phyloP scores from a whole-genome alignment of 1,139 yeast genomes.

The Suhomyces bolitotheri region DNA sequence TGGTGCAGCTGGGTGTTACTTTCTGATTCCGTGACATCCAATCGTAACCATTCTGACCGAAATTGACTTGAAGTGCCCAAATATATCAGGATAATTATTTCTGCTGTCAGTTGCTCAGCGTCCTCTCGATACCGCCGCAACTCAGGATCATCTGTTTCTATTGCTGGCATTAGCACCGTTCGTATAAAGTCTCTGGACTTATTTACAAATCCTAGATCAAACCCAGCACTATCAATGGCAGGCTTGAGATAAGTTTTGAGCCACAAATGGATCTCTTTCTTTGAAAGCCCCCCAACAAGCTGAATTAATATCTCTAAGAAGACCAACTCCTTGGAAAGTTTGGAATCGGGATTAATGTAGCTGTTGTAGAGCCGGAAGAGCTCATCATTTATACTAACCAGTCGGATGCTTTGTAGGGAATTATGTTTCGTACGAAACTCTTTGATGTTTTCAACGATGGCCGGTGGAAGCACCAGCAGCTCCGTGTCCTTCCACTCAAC shows the following conservation, averaged over 20 bases:
- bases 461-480: constrained; percentile 5
- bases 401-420: constrained; percentile 35
- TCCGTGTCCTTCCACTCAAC: constrained; percentile 28
- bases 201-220: constrained; percentile 39
- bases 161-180: constrained; percentile 28
- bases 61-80: constrained; percentile 21
- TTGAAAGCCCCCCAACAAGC: constrained; percentile 41
- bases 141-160: constrained; percentile 29
- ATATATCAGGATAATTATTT: constrained; percentile 32
- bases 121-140: constrained; percentile 23
- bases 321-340: constrained; percentile 37
- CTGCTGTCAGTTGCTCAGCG: constrained; percentile 30
- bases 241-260: constrained; percentile 51
- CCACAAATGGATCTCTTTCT: constrained; percentile 51
- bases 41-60: constrained; percentile 12
- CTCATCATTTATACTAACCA: constrained; percentile 50
- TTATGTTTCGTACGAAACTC: constrained; percentile 41
- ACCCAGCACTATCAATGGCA: constrained; percentile 65
- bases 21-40: constrained; percentile 22
- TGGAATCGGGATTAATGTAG: constrained; percentile 34
- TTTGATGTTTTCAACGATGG: constrained; percentile 20
- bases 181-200: constrained; percentile 45
- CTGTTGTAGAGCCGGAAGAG: constrained; percentile 45
- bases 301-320: constrained; percentile 49
- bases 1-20: constrained; percentile 34